A percentile compares a stretch with the other conserved stretches of the same genome.
phyloP scores from a whole-genome alignment of 306 rosid species.

The Biancaea sappan region DNA sequence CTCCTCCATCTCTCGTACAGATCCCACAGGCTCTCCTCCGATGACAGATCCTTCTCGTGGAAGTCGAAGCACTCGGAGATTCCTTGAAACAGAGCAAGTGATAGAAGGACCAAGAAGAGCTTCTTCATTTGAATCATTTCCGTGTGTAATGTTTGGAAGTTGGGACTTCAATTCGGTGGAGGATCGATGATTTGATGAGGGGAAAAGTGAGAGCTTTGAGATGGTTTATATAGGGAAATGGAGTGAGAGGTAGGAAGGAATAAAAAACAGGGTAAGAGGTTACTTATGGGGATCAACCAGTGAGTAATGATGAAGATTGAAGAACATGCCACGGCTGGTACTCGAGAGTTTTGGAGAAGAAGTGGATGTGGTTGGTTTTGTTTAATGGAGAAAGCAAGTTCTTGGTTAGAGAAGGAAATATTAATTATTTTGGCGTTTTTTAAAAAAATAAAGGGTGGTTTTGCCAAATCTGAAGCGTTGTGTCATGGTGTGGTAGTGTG shows the following conservation, averaged over 20 bases:
- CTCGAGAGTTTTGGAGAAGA: slow-evolving; percentile 8
- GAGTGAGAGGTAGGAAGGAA: slow-evolving; percentile 7
- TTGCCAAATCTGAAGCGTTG: slow-evolving; percentile 28
- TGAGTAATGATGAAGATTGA: background rate
- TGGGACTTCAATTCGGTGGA: slow-evolving; percentile 10
- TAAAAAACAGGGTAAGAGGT: slow-evolving; percentile 35
- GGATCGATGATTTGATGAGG: slow-evolving; percentile 28
- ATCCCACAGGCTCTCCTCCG: slow-evolving; percentile 48
- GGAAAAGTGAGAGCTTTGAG: slow-evolving; percentile 13
- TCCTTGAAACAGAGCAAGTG: slow-evolving; percentile 35
- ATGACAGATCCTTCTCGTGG: slow-evolving; percentile 43
- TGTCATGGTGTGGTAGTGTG: background rate
- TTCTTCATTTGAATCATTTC: slow-evolving; percentile 43
- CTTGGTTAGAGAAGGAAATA: background rate
- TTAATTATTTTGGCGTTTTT: background rate
- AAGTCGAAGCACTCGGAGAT: slow-evolving; percentile 35
- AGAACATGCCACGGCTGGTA: slow-evolving; percentile 16
- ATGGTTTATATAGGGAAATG: slow-evolving; percentile 53
- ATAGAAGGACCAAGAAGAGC: slow-evolving; percentile 30
- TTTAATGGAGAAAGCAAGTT: slow-evolving; percentile 32
- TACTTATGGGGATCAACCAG: slow-evolving; percentile 59
- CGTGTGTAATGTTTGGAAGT: background rate
- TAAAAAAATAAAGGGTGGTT: slow-evolving; percentile 23
- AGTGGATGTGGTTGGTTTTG: slow-evolving; percentile 28
- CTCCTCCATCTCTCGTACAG: slow-evolving; percentile 61